phyloP scores from a whole-genome alignment of 2,329 filamentous ascomycete species.

The Trichoderma afroharzianum region DNA sequence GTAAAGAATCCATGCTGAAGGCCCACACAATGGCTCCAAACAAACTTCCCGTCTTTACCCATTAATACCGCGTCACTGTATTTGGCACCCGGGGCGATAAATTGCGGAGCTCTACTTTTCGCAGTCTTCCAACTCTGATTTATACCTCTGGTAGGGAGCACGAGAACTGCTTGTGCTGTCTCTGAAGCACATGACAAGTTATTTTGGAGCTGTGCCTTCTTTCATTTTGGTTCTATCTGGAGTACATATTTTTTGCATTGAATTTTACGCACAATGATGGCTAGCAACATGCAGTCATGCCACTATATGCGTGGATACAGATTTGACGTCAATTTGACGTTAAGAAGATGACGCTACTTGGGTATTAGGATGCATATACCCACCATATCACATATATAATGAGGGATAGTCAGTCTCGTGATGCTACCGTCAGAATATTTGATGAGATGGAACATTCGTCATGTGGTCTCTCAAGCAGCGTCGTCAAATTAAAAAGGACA shows the following conservation, averaged over 20 bases:
- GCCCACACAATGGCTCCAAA: no score
- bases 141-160: no score
- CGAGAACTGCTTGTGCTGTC: no score
- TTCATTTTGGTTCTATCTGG: background rate
- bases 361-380: background rate
- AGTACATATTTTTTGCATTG: background rate
- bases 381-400: background rate
- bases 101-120: no score
- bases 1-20: no score
- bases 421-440: background rate
- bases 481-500: background rate
- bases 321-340: slow-evolving; percentile 2
- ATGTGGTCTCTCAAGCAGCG: slow-evolving; percentile 4
- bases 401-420: background rate
- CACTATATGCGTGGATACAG: background rate
- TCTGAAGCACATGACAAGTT: background rate
- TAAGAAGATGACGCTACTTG: background rate
- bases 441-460: background rate
- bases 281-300: background rate
- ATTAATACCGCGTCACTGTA: no score
- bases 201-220: background rate
- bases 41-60: no score
- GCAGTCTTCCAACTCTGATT: no score
- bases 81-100: no score
- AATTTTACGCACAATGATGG: background rate